phyloP scores from a whole-genome alignment of 352 stramenopile species.

The Globisporangium camurandrum region DNA sequence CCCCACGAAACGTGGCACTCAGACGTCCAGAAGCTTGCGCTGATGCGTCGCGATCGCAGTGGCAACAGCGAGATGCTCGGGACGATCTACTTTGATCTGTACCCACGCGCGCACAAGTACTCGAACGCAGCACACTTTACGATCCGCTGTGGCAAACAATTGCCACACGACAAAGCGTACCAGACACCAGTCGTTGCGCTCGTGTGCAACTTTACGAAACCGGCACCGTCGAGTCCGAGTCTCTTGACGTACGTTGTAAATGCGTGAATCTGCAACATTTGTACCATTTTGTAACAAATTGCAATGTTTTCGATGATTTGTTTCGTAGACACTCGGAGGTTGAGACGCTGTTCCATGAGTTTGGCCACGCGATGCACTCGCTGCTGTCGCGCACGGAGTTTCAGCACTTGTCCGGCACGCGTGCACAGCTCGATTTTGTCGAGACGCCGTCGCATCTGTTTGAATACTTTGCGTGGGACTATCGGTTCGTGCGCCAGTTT shows the following conservation, averaged over 20 bases:
- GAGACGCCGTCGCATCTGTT: slow-evolving; percentile 95
- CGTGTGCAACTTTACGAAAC: slow-evolving; percentile 86
- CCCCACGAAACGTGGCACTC: slow-evolving; percentile 85
- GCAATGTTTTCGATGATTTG: no score
- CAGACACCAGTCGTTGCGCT: slow-evolving; percentile 94
- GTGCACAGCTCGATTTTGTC: slow-evolving; percentile 93
- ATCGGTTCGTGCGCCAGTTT: slow-evolving; percentile 79
- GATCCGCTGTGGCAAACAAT: slow-evolving; percentile 89
- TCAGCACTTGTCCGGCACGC: slow-evolving; percentile 95
- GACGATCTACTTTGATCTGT: slow-evolving; percentile 94
- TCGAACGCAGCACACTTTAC: slow-evolving; percentile 93
- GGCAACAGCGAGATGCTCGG: slow-evolving; percentile 60
- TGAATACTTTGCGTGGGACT: slow-evolving; percentile 95
- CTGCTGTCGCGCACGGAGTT: slow-evolving; percentile 94
- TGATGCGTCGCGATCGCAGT: no score
- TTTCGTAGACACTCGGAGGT: slow-evolving; percentile 85
- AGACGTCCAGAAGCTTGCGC: slow-evolving; percentile 85
- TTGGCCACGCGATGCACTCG: slow-evolving; percentile 96
- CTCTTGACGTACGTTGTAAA: slow-evolving; percentile 45
- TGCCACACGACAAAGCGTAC: slow-evolving; percentile 44
- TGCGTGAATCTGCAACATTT: not conserved
- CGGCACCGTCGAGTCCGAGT: slow-evolving; percentile 53
- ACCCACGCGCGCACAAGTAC: slow-evolving; percentile 85
- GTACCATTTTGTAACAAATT: not conserved
- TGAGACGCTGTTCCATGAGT: slow-evolving; percentile 95